Base-by-base conservation (phyloP, 306 rosid genomes). In the Bauhinia variegata region DNA sequence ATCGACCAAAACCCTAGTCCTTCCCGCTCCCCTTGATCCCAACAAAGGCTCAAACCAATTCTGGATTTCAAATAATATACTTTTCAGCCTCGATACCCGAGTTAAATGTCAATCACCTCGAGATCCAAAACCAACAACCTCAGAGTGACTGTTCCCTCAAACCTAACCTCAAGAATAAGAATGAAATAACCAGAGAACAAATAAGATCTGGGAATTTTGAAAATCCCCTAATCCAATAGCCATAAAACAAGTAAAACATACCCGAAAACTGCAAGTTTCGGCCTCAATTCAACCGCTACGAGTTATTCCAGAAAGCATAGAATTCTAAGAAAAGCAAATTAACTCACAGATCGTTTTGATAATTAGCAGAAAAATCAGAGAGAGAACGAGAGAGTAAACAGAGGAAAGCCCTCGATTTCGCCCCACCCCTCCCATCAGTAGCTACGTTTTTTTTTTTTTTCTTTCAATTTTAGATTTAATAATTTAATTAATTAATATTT, bases 341-440 rank as follows among this genome's bases (percentile, higher is more conserved):
- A 69, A 68, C 70, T 78, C 49, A 73, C 74, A 73, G 90, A 85
- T 86, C 83, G 70, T 60, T 46, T 42, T 60, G 70, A 51, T 30
- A 62, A 73, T 77, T 73, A 49, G 61, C 78, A 63, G 57, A 64
- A 15, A 77, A 51, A n/a, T n/a, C 48, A 33, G 17, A 73, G 59
- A 70, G 43, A 57, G 9, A 38, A 48, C 12, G 32, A 67, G 61
- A 66, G 68, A 60, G 44, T 55, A 23, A 67, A 65, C 48, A 64
- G 75, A 68, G 56, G 69, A 53, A 59, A 73, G 68, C 89, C 92
- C 87, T 57, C 66, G 59, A 78, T 75, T 78, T 82, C 73, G 82
- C 89, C 78, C 75, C 82, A 33, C 83, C 78, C 71, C 77, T 75
- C 83, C 82, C 77, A 81, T 74, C 84, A 68, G 37, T 42, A 65